Evolutionary conservation across 2,329 filamentous ascomycete genomes (phyloP), one percentile per base, ranked within the genome.

Genomic region (Verticillium zaregamsianum): DNA sequence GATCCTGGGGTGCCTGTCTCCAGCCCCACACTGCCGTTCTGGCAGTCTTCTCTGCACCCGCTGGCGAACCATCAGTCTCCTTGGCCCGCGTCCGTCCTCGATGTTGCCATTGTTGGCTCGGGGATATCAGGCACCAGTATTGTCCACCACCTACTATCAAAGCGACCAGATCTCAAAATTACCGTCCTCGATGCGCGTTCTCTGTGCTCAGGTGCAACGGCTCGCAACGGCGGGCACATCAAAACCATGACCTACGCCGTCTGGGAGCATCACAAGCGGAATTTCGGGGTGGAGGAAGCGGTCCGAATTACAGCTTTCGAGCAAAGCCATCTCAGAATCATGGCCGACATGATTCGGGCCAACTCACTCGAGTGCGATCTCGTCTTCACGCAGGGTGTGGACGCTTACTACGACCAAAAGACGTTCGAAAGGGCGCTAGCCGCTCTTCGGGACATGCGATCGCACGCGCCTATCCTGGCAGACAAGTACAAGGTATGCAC

Each of bases 61-160:
- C 25, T 37, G 8, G 54, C 62, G 32, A 59, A 60, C 17, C 64
- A 63, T 61, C 61, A 58, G 28, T 66, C 66, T 0, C 60, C 64
- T 33, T 68, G 66, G 64, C 61, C 59, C 3, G 12, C 45, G 5
- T 61, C 63, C 1, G 14, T 59, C 3, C 60, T 32, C 5, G 67
- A 69, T 33, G 49, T 69, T 37, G 64, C 63, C 52, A 67, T 69
- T 55, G 69, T 69, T 15, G 66, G 66, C 20, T 66, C 69, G 17
- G 66, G 68, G 5, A 61, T 69, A 14, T 64, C 65, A 1, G 63
- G 65, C 20, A 66, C 63, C 14, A 61, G 52, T 20, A 54, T 68
- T 3, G 64, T 62, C 2, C 55, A 61, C 9, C 65, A 65, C 17
- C 55, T 69, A 2, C 58, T 63, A 11, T 54, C 59, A 2, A 66